A percentile compares a stretch with the other conserved stretches of the same genome.
Conservation (phyloP, 2,329 filamentous ascomycete species). For the Plectosphaerella cucumerina region DNA sequence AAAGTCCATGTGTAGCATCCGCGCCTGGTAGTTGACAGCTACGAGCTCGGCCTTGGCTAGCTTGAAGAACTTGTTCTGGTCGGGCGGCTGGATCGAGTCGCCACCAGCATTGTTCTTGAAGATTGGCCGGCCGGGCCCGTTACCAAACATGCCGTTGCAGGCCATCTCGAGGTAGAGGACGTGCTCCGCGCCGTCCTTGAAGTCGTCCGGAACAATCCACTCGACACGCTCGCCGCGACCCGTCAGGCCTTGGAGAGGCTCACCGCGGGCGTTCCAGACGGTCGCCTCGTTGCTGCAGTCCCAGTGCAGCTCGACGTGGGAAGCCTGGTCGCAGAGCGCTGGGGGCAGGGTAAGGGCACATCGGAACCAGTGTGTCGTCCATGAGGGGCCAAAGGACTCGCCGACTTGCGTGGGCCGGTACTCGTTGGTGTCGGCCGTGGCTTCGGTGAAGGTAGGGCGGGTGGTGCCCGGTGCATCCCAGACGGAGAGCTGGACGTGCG, state of each 20-base stretch:
- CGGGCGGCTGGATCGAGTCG: slow-evolving; percentile 60
- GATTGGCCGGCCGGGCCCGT: slow-evolving; percentile 10
- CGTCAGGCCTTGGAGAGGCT: slow-evolving; percentile 60
- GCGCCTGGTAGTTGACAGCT: slow-evolving; percentile 57
- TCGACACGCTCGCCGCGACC: slow-evolving; percentile 59
- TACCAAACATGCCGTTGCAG: slow-evolving; percentile 66
- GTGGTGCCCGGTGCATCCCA: slow-evolving; percentile 12
- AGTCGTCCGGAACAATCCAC: slow-evolving; percentile 58
- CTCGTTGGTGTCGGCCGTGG: slow-evolving; percentile 9
- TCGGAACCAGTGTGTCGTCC: slow-evolving; percentile 70
- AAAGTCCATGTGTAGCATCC: slow-evolving; percentile 60
- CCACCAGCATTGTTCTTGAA: slow-evolving; percentile 36
- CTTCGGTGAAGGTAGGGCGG: slow-evolving; percentile 11
- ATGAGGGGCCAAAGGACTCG: slow-evolving; percentile 60
- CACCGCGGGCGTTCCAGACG: slow-evolving; percentile 60
- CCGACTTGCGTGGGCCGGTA: slow-evolving; percentile 39
- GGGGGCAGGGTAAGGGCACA: slow-evolving; percentile 55
- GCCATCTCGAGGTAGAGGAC: slow-evolving; percentile 67
- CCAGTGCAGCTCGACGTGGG: slow-evolving; percentile 62
- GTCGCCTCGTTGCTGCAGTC: slow-evolving; percentile 66
- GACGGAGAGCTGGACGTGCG: slow-evolving; percentile 11
- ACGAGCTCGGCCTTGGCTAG: slow-evolving; percentile 57
- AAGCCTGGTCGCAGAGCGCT: slow-evolving; percentile 47
- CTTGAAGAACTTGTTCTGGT: slow-evolving; percentile 52
- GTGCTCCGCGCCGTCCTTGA: slow-evolving; percentile 57